Evolutionary conservation across 192 early-diverging fungal species (phyloP).

Genomic region (Linnemannia exigua): DNA sequence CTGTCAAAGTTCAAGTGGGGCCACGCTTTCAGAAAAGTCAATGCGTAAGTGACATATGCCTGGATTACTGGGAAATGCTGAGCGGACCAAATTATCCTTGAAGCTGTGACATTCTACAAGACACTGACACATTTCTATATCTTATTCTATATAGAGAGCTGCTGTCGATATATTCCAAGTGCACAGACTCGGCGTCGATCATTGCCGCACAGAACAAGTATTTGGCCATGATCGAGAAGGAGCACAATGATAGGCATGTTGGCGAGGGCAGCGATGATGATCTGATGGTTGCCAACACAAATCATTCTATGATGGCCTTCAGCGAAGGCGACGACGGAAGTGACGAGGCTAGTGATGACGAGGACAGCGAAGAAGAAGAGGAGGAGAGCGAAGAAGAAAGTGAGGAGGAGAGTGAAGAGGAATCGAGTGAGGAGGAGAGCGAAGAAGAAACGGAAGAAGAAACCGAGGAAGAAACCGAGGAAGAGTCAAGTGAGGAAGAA

Average conservation of each 20-base stretch:
- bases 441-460: constrained; percentile 50
- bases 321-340: constrained; percentile 69
- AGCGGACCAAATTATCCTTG: not conserved
- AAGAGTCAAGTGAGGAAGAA: constrained; percentile 60
- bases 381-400: constrained; percentile 57
- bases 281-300: constrained; percentile 64
- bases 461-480: constrained; percentile 31
- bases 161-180: constrained; percentile 80
- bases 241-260: constrained; percentile 66
- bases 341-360: constrained; percentile 63
- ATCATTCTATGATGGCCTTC: constrained; percentile 61
- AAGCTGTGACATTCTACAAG: not conserved
- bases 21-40: constrained; percentile 91
- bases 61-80: not conserved
- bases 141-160: constrained; percentile 65
- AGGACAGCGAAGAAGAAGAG: constrained; percentile 63
- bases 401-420: constrained; percentile 23
- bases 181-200: constrained; percentile 80
- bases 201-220: constrained; percentile 86
- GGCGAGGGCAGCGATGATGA: constrained; percentile 61
- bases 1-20: constrained; percentile 97
- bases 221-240: constrained; percentile 80
- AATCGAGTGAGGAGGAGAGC: constrained; percentile 47
- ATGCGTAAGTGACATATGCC: constrained; percentile 66
- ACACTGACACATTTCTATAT: not conserved